phyloP scores from a whole-genome alignment of 371 early-diverging fungal species.

The Fennellomyces sp. region DNA sequence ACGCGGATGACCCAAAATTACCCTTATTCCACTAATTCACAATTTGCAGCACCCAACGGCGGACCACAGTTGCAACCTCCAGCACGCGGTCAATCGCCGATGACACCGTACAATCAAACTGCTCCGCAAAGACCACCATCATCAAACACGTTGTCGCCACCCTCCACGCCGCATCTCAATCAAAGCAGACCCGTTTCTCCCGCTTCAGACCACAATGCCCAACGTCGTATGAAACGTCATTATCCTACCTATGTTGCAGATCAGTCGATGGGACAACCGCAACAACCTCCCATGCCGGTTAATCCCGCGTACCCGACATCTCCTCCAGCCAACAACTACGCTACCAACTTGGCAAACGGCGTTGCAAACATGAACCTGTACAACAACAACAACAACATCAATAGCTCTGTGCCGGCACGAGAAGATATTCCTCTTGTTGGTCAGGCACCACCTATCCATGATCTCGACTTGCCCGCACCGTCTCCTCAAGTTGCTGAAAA shows the following conservation, averaged over 20 bases:
- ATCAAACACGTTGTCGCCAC: conserved; percentile 6
- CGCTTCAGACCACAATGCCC: background rate
- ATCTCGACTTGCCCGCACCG: conserved; percentile 44
- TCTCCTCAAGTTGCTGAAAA: conserved; percentile 41
- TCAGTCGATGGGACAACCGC: conserved; percentile 8
- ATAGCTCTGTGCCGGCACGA: conserved; percentile 2
- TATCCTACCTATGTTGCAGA: conserved; percentile 21
- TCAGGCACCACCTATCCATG: conserved; percentile 53
- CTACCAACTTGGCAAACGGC: conserved; percentile 17
- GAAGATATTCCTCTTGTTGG: conserved; percentile 49
- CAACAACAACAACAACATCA: conserved; percentile 6
- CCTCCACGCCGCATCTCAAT: conserved; percentile 5
- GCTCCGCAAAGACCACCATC: conserved; percentile 1
- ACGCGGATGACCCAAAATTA: conserved; percentile 14
- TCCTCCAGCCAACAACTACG: background rate
- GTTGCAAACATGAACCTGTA: conserved; percentile 29
- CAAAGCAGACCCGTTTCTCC: conserved; percentile 14
- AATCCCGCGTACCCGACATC: conserved; percentile 1
- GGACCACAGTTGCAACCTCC: conserved; percentile 1
- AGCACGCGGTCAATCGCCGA: conserved; percentile 1
- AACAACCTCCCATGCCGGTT: conserved; percentile 7
- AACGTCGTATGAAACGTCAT: conserved; percentile 21
- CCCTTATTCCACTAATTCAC: conserved; percentile 3
- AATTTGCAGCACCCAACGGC: background rate
- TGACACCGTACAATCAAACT: background rate